A percentile compares a stretch with the other conserved stretches of the same genome.
Evolutionary conservation across 768 basidiomycete species (phyloP).

Genomic region (Boletus sensibilis): DNA sequence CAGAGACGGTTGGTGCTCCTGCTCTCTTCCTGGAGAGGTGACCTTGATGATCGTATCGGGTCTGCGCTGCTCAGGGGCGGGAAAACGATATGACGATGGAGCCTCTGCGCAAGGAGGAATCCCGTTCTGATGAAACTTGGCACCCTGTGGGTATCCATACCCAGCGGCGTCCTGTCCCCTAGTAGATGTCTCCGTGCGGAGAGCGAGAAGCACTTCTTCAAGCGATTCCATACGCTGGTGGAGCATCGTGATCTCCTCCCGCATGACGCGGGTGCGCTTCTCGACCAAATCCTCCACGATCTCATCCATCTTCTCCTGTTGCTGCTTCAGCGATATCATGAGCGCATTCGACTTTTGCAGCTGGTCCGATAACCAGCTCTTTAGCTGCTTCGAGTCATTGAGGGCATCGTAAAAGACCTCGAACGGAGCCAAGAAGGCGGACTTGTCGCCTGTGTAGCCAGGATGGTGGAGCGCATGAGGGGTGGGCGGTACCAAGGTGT

Average conservation of each 20-base stretch:
- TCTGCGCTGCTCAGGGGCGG: conserved; percentile 37
- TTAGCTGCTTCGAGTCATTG: conserved; percentile 75
- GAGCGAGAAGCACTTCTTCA: conserved; percentile 45
- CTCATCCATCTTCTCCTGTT: conserved; percentile 63
- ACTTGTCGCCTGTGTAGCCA: conserved; percentile 60
- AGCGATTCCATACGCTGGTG: conserved; percentile 67
- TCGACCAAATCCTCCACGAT: conserved; percentile 62
- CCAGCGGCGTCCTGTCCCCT: conserved; percentile 15
- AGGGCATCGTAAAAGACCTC: conserved; percentile 84
- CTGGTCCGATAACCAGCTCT: conserved; percentile 73
- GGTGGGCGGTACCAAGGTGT: conserved; percentile 64
- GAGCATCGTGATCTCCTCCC: conserved; percentile 59
- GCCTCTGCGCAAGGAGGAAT: conserved; percentile 29
- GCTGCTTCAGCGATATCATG: conserved; percentile 50
- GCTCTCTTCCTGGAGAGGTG: conserved; percentile 45
- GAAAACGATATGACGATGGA: conserved; percentile 47
- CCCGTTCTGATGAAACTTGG: conserved; percentile 41
- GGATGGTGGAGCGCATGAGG: conserved; percentile 64
- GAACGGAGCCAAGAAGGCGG: conserved; percentile 80
- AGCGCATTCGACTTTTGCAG: conserved; percentile 60
- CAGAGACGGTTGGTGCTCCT: conserved; percentile 40
- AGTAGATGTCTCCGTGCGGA: conserved; percentile 23
- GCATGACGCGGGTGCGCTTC: conserved; percentile 54
- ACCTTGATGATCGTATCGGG: conserved; percentile 37
- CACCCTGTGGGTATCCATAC: conserved; percentile 19